Conservation (phyloP, 2,329 filamentous ascomycete genomes). For the Chaetomiaceae sp. region DNA sequence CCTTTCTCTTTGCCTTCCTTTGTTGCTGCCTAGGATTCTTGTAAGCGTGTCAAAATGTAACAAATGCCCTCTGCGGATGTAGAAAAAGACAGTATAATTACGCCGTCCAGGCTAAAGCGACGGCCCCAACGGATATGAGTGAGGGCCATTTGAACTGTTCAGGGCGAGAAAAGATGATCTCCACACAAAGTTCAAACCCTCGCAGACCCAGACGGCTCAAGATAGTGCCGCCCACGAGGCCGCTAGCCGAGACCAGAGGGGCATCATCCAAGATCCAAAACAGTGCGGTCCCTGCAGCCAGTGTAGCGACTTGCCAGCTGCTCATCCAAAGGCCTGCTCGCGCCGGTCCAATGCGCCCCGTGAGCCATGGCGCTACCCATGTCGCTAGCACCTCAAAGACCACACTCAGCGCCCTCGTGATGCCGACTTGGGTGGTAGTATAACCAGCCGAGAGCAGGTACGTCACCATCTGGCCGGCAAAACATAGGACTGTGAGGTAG, state of each 20-base stretch:
- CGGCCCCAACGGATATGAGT: conserved; percentile 51
- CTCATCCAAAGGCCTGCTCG: conserved; percentile 66
- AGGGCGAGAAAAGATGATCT: conserved; percentile 56
- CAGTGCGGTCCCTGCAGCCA: conserved; percentile 41
- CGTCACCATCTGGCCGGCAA: conserved; percentile 47
- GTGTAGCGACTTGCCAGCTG: conserved; percentile 58
- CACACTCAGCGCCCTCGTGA: conserved; percentile 49
- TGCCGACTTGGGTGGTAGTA: conserved; percentile 37
- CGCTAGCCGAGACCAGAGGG: conserved; percentile 39
- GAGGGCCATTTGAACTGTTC: conserved; percentile 62
- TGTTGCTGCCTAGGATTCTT: neutral
- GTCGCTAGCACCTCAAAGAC: conserved; percentile 57
- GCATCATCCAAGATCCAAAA: conserved; percentile 29
- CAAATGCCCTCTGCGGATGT: neutral
- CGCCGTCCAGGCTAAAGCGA: conserved; percentile 37
- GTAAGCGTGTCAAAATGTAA: conserved; percentile 34
- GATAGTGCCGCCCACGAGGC: conserved; percentile 47
- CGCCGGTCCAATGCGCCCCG: conserved; percentile 51
- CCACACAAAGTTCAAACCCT: conserved; percentile 58
- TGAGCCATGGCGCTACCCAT: conserved; percentile 53
- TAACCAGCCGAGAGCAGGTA: conserved; percentile 40
- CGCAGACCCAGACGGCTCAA: conserved; percentile 58
- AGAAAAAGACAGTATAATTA: neutral
- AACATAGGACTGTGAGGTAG: conserved; percentile 58
- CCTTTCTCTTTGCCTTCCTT: neutral